Base-by-base conservation (phyloP, 257 asterid species). In the Ilex asprella region DNA sequence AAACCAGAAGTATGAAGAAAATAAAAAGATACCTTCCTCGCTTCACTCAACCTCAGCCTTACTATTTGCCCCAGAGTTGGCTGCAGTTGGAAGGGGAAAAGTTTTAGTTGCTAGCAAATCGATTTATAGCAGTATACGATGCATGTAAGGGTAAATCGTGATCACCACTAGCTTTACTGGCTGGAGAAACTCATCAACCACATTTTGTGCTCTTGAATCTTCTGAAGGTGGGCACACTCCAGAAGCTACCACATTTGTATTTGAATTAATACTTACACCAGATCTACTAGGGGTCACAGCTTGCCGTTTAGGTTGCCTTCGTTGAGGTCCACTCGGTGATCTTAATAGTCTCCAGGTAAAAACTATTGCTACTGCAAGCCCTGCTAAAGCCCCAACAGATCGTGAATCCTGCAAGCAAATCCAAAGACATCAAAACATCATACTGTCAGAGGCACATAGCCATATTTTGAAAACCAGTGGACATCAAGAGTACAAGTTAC, bases 331-430 rank as follows among this genome's bases (percentile, higher is more conserved):
- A 62, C 86, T 75, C 30, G 90, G 82, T 51, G 86, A 76, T 76
- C 95, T 75, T 71, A 80, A 71, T 55, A 87, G 67, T 81, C 91
- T 87, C 96, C 97, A 90, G 16, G 95, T 81, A 79, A 89, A 89
- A 69, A 90, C 84, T 68, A 90, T 63, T 44, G 96, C 89, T 67
- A 90, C 70, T 65, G 97, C 96, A 74, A 89, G 70, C 46, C 90
- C 96, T 46, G 96, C 96, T 58, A 90, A 63, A 69, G 95, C 86
- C 70, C 93, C 97, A 67, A 80, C 75, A 32, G 95, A 82, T 63
- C 91, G 81, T 49, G 85, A 69, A 81, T 90, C 95, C 97, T 90
- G 82, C 69, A 73, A 43, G 35, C 15, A 8, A 31, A 59, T 13
- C 52, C n/a, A n/a, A 46, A 46, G 15, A 46, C 52, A 10, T 8